These are phyloP conservation scores for Myrica gale DNA, from an alignment of 306 rosid species.

Conservation along the genomic window DNA sequence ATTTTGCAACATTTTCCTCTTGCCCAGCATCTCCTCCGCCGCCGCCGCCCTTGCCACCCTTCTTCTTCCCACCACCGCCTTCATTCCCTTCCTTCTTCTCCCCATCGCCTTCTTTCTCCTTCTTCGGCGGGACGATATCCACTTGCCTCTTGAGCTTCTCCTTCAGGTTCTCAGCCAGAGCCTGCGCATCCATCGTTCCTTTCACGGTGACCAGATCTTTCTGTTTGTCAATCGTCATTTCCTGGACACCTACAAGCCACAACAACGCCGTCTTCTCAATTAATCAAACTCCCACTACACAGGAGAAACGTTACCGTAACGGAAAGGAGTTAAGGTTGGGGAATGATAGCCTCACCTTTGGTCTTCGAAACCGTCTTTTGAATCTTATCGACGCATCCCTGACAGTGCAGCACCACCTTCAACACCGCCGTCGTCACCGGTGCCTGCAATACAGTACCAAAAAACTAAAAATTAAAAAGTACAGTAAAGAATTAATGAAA, in stretches of 20 bases:
- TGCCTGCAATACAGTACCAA: slow-evolving; percentile 27
- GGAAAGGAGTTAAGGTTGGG: background rate
- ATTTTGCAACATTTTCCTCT: slow-evolving; percentile 12
- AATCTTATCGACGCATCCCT: slow-evolving; percentile 62
- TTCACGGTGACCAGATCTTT: slow-evolving; percentile 58
- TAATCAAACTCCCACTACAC: background rate
- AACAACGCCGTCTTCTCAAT: background rate
- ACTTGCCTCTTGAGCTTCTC: slow-evolving; percentile 53
- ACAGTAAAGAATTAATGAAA: background rate
- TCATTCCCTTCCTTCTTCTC: slow-evolving; percentile 17
- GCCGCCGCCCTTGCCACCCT: slow-evolving; percentile 25
- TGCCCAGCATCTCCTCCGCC: slow-evolving; percentile 13
- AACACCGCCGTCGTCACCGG: slow-evolving; percentile 58
- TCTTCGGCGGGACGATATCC: slow-evolving; percentile 59
- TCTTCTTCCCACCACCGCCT: slow-evolving; percentile 37
- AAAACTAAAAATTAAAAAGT: background rate
- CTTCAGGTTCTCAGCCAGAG: slow-evolving; percentile 38
- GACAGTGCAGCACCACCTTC: slow-evolving; percentile 63
- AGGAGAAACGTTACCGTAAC: background rate
- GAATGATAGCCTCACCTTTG: slow-evolving; percentile 39
- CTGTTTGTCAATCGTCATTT: slow-evolving; percentile 48
- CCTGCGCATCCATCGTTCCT: slow-evolving; percentile 64
- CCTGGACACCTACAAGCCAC: slow-evolving; percentile 41
- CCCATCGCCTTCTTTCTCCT: slow-evolving; percentile 37
- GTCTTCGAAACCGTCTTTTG: slow-evolving; percentile 35